These are phyloP conservation scores for Sphaerobolus stellatus DNA, from an alignment of 1,284 basidiomycete genomes.

Conservation along the genomic window DNA sequence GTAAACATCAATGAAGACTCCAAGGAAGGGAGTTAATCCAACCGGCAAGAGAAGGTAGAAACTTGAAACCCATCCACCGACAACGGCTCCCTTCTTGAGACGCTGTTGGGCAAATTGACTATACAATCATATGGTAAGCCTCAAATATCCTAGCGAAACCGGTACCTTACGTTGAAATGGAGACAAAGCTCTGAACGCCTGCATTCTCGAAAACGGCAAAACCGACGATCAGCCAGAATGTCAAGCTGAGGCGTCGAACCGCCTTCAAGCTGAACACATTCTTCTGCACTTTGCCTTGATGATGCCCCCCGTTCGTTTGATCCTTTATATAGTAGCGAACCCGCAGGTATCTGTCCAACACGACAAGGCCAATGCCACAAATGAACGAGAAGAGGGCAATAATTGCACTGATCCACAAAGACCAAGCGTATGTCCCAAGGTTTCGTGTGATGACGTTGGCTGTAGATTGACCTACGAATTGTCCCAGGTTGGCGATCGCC, in stretches of 20 bases:
- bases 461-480: constrained; percentile 40
- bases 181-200: constrained; percentile 46
- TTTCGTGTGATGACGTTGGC: constrained; percentile 42
- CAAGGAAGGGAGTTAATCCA: constrained; percentile 43
- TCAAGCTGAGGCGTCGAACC: constrained; percentile 37
- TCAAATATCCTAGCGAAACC: neutral
- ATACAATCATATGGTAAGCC: neutral
- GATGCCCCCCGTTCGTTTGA: constrained; percentile 36
- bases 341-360: constrained; percentile 42
- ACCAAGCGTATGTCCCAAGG: constrained; percentile 42
- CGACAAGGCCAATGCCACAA: constrained; percentile 38
- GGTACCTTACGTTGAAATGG: constrained; percentile 44
- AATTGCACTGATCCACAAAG: constrained; percentile 44
- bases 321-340: constrained; percentile 38
- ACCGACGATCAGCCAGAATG: constrained; percentile 45
- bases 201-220: constrained; percentile 47
- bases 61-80: constrained; percentile 49
- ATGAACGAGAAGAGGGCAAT: constrained; percentile 42
- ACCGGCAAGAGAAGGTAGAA: constrained; percentile 46
- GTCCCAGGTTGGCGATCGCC: constrained; percentile 20
- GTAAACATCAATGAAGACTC: constrained; percentile 43
- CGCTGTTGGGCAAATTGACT: constrained; percentile 46
- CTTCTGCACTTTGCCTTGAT: constrained; percentile 27
- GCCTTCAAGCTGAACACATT: constrained; percentile 37
- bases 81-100: constrained; percentile 45